Evolutionary conservation across 257 asterid species (phyloP).

Genomic region (Asclepias syriaca): DNA sequence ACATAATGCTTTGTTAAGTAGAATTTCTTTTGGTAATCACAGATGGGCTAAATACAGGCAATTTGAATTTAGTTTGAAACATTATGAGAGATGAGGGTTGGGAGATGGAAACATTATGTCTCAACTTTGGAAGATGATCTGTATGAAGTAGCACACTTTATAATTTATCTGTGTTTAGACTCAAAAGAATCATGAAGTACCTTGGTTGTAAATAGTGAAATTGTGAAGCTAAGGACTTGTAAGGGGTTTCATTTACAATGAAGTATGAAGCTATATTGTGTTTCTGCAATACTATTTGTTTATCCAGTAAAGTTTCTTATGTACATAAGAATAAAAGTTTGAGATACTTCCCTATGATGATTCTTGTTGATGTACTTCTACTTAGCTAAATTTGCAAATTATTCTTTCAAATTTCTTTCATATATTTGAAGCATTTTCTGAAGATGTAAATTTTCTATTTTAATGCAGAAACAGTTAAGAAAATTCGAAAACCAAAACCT

Average conservation of each 20-base stretch:
- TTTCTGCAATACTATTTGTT: neutral
- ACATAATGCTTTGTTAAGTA: neutral
- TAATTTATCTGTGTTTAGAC: neutral
- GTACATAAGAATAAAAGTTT: neutral
- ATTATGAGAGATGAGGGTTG: neutral
- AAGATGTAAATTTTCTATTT: neutral
- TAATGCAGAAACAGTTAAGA: constrained; percentile 37
- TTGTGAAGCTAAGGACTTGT: neutral
- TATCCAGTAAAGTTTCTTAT: neutral
- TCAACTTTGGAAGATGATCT: neutral
- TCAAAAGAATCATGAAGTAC: neutral
- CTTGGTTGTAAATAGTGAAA: neutral
- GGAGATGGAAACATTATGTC: neutral
- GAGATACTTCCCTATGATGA: neutral
- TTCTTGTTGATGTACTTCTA: neutral
- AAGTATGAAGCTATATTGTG: neutral
- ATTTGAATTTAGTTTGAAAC: neutral
- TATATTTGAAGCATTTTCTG: neutral
- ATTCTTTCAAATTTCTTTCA: neutral
- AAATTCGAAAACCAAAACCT: constrained; percentile 61
- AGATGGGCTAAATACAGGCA: neutral
- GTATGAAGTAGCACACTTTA: neutral
- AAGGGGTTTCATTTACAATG: neutral
- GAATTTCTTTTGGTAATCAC: neutral
- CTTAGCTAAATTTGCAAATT: neutral